phyloP scores from a whole-genome alignment of 371 early-diverging fungal genomes.

The Rhizopus sp. region DNA sequence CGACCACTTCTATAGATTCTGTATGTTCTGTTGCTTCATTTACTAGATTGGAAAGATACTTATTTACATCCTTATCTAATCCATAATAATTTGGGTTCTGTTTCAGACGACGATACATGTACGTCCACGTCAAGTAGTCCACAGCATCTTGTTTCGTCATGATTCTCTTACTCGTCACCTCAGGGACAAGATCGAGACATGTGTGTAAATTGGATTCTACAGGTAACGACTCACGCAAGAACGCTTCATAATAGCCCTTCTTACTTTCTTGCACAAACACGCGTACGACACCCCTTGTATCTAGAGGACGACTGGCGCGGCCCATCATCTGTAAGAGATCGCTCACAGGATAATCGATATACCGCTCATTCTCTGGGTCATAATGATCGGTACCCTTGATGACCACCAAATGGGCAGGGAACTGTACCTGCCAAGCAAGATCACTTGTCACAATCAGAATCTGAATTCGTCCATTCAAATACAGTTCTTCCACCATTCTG shows the following conservation, averaged over 20 bases:
- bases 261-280: constrained; percentile 90
- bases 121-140: constrained; percentile 95
- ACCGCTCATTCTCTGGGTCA: constrained; percentile 85
- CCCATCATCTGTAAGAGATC: constrained; percentile 99
- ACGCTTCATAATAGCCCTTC: constrained; percentile 96
- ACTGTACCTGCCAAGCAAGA: constrained; percentile 96
- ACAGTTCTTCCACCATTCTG: constrained; percentile 91
- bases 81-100: constrained; percentile 97
- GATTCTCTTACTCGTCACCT: constrained; percentile 87
- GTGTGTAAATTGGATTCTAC: constrained; percentile 84
- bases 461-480: constrained; percentile 91
- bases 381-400: constrained; percentile 98
- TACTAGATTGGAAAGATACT: constrained; percentile 76
- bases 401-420: constrained; percentile 98
- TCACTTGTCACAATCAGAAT: constrained; percentile 97
- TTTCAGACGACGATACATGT: constrained; percentile 85
- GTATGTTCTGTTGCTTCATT: constrained; percentile 66
- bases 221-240: constrained; percentile 92
- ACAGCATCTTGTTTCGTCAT: constrained; percentile 88
- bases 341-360: constrained; percentile 94
- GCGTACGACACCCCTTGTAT: constrained; percentile 84
- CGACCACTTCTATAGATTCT: constrained; percentile 71
- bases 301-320: constrained; percentile 97
- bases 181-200: constrained; percentile 83
- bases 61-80: constrained; percentile 77